phyloP scores from a whole-genome alignment of 805 yeast genomes.

The Brettanomyces naardenensis region DNA sequence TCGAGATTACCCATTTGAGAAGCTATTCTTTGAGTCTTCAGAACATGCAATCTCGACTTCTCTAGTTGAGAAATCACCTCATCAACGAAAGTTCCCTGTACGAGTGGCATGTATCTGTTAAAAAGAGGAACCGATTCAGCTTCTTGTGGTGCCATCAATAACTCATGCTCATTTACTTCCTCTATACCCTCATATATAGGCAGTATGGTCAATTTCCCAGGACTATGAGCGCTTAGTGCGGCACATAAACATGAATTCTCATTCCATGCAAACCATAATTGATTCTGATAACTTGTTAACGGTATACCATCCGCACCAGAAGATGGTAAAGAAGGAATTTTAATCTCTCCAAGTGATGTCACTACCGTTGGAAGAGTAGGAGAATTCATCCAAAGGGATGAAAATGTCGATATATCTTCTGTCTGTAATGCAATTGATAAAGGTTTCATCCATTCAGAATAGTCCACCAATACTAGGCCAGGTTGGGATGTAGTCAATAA shows the following conservation, averaged over 20 bases:
- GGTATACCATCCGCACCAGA: constrained; percentile 6
- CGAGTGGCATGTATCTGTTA: constrained; percentile 6
- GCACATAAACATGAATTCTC: constrained; percentile 12
- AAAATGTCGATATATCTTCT: constrained; percentile 13
- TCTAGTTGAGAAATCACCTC: constrained; percentile 8
- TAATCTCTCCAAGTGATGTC: constrained; percentile 11
- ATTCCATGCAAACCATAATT: constrained; percentile 21
- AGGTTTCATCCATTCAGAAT: constrained; percentile 19
- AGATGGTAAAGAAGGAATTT: too few relatives aligned
- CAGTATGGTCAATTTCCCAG: not conserved
- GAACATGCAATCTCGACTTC: constrained; percentile 4
- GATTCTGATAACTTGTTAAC: constrained; percentile 10
- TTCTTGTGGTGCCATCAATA: not conserved
- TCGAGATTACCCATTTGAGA: constrained; percentile 1
- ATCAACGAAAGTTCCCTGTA: constrained; percentile 2
- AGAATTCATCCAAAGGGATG: constrained; percentile 6
- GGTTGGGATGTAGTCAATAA: constrained; percentile 14
- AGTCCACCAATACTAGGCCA: constrained; percentile 21
- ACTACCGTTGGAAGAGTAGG: constrained; percentile 17
- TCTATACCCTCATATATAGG: too few relatives aligned
- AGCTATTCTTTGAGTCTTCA: constrained; percentile 9
- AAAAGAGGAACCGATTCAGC: not conserved
- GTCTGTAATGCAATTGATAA: constrained; percentile 11
- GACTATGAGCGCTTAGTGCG: constrained; percentile 4
- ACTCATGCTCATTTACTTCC: too few relatives aligned